These are phyloP conservation scores for Salix udensis DNA, from an alignment of 345 rosid genomes.

Conservation along the genomic window DNA sequence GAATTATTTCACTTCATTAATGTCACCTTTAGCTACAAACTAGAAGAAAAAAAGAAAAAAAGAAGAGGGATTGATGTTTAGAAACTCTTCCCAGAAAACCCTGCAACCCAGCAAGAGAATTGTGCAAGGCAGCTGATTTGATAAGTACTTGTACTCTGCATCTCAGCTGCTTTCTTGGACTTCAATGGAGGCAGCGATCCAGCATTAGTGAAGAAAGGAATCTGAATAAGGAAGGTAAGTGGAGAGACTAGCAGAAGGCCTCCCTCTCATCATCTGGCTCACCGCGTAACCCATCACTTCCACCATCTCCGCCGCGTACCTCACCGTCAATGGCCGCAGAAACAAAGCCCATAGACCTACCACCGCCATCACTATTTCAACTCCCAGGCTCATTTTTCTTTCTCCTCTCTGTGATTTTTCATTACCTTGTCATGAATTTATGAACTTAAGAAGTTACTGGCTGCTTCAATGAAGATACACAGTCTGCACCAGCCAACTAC, in stretches of 20 bases:
- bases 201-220: not conserved
- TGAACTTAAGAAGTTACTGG: not conserved
- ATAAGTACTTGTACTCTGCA: not conserved
- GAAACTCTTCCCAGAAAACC: not conserved
- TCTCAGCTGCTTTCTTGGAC: not conserved
- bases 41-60: no score
- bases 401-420: not conserved
- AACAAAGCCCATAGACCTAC: conserved; percentile 37
- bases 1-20: not conserved
- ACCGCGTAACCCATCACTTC: conserved; percentile 17
- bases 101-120: not conserved
- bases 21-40: not conserved
- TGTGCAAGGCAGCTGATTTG: not conserved
- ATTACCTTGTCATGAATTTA: no score
- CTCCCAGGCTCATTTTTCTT: conserved; percentile 34
- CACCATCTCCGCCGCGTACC: conserved; percentile 31
- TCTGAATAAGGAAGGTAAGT: conserved; percentile 13
- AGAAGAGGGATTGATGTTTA: not conserved
- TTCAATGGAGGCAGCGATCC: not conserved
- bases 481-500: not conserved
- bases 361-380: conserved; percentile 25
- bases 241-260: conserved; percentile 18
- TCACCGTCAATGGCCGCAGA: conserved; percentile 36
- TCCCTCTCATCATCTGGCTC: conserved; percentile 9
- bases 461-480: not conserved